A percentile compares a stretch with the other conserved stretches of the same genome.
Evolutionary conservation across 768 basidiomycete genomes (phyloP).

Genomic region (Boletus rex-veris): DNA sequence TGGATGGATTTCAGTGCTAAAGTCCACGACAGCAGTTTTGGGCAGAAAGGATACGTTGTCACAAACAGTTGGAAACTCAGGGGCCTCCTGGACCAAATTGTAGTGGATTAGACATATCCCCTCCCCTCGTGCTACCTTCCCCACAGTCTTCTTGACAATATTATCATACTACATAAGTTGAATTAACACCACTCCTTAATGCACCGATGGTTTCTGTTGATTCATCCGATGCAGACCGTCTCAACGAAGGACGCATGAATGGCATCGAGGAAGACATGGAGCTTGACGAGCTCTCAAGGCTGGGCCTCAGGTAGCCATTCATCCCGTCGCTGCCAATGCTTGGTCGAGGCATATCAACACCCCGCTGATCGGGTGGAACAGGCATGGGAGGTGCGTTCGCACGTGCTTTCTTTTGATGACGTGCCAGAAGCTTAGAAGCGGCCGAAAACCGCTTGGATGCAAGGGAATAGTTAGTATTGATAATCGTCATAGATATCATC

Average conservation of each 20-base stretch:
- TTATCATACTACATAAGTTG: no score
- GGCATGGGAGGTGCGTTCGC: conserved; percentile 28
- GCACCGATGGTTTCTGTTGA: no score
- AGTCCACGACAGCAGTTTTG: no score
- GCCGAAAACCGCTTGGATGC: conserved; percentile 29
- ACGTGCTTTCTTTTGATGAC: conserved; percentile 22
- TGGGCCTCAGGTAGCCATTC: conserved; percentile 18
- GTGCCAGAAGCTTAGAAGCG: conserved; percentile 20
- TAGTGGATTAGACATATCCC: no score
- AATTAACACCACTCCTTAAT: no score
- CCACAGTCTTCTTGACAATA: no score
- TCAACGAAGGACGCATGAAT: conserved; percentile 18
- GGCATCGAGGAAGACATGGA: conserved; percentile 14
- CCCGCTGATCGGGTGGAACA: conserved; percentile 20
- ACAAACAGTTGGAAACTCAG: no score
- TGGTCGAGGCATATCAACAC: conserved; percentile 12
- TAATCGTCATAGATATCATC: conserved; percentile 85
- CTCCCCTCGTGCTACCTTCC: no score
- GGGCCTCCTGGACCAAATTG: no score
- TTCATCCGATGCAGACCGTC: conserved; percentile 23
- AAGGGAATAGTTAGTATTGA: conserved; percentile 64
- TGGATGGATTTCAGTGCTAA: no score
- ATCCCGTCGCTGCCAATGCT: conserved; percentile 22
- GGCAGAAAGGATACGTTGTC: no score
- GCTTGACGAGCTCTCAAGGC: conserved; percentile 24